Conservation (phyloP, 306 rosid species). For the Carpinus viminea region DNA sequence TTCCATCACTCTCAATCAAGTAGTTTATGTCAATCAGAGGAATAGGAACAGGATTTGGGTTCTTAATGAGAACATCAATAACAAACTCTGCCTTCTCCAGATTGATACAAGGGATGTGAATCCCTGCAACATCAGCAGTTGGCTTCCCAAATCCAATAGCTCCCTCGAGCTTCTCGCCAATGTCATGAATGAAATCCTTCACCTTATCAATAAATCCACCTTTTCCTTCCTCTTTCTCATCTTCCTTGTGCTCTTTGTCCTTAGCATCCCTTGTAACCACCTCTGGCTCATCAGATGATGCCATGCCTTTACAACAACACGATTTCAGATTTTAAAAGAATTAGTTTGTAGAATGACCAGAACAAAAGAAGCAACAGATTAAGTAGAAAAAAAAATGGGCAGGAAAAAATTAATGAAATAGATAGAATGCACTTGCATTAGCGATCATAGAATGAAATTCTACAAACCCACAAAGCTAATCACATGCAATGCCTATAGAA, state of each 20-base stretch:
- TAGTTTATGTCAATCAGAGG: constrained; percentile 83
- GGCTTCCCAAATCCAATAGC: constrained; percentile 93
- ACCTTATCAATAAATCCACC: constrained; percentile 86
- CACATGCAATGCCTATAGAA: background rate
- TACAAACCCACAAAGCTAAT: background rate
- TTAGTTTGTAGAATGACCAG: constrained; percentile 28
- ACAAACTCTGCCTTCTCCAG: constrained; percentile 75
- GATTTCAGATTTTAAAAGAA: background rate
- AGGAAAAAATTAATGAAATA: background rate
- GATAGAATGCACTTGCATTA: background rate
- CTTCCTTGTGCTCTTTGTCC: constrained; percentile 50
- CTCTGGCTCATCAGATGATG: constrained; percentile 62
- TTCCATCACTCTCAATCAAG: constrained; percentile 83
- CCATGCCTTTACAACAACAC: constrained; percentile 41
- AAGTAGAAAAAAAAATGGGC: background rate
- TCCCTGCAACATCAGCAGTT: constrained; percentile 68
- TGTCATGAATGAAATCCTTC: constrained; percentile 89
- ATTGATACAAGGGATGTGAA: constrained; percentile 68
- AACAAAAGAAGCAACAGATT: background rate
- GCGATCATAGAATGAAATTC: background rate
- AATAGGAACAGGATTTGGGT: constrained; percentile 91
- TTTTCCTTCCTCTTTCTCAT: constrained; percentile 50
- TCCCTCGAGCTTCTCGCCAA: constrained; percentile 92
- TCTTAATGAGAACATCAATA: constrained; percentile 83
- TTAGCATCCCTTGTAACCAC: constrained; percentile 55